phyloP scores from a whole-genome alignment of 768 basidiomycete species.

The Termitomyces sp. region DNA sequence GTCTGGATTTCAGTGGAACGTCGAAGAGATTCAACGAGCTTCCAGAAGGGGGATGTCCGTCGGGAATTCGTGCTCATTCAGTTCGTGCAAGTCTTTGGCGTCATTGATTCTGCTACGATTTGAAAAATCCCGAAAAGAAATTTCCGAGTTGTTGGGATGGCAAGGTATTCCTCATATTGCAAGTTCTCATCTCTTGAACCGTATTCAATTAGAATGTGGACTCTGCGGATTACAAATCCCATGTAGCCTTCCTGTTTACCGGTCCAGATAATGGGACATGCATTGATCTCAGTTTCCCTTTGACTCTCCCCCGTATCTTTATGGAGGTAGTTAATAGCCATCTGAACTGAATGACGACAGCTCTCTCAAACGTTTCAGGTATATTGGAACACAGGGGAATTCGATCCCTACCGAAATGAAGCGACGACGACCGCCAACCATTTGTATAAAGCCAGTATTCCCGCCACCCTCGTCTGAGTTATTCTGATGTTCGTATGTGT shows the following conservation, averaged over 20 bases:
- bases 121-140: slow-evolving; percentile 7
- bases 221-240: slow-evolving; percentile 33
- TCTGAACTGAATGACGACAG: neutral
- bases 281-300: slow-evolving; percentile 28
- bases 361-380: slow-evolving; percentile 13
- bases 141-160: slow-evolving; percentile 35
- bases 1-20: slow-evolving; percentile 32
- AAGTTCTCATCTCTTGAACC: slow-evolving; percentile 7
- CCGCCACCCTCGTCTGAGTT: neutral
- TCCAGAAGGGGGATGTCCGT: slow-evolving; percentile 26
- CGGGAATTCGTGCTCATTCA: slow-evolving; percentile 31
- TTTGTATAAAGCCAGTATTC: slow-evolving; percentile 24
- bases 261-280: slow-evolving; percentile 38
- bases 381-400: slow-evolving; percentile 24
- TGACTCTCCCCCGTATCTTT: slow-evolving; percentile 38
- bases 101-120: neutral
- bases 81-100: slow-evolving; percentile 9
- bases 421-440: slow-evolving; percentile 30
- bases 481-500: neutral
- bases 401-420: slow-evolving; percentile 17
- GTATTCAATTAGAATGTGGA: slow-evolving; percentile 27
- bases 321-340: slow-evolving; percentile 28
- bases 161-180: slow-evolving; percentile 12
- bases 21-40: slow-evolving; percentile 26
- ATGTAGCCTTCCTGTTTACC: slow-evolving; percentile 33